phyloP scores from a whole-genome alignment of 208 protist species.

The Trypanosomatidae sp. region DNA sequence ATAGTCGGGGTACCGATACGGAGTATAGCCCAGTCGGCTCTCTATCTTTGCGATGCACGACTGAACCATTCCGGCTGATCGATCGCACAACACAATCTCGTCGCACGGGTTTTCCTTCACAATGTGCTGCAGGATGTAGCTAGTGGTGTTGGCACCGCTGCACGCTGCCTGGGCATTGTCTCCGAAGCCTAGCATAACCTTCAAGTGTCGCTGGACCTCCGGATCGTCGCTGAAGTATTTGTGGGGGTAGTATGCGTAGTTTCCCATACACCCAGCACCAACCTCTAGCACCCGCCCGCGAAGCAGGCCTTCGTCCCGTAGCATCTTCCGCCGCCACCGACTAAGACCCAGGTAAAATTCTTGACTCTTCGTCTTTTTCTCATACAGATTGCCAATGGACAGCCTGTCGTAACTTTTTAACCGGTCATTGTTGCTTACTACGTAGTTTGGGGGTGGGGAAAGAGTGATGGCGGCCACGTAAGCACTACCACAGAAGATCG shows the following conservation, averaged over 20 bases:
- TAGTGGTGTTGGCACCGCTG: slow-evolving; percentile 20
- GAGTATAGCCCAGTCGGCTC: slow-evolving; percentile 56
- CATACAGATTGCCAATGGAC: slow-evolving; percentile 66
- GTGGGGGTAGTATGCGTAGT: slow-evolving; percentile 62
- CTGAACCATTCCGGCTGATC: slow-evolving; percentile 73
- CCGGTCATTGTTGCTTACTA: slow-evolving; percentile 73
- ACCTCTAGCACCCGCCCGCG: slow-evolving; percentile 81
- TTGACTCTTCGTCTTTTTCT: slow-evolving; percentile 77
- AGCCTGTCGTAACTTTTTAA: slow-evolving; percentile 71
- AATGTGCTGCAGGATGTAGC: slow-evolving; percentile 36
- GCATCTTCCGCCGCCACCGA: slow-evolving; percentile 65
- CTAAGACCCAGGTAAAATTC: slow-evolving; percentile 86
- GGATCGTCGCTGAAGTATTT: slow-evolving; percentile 39
- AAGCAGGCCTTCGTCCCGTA: slow-evolving; percentile 65
- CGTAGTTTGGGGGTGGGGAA: slow-evolving; percentile 64
- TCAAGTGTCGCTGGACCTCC: slow-evolving; percentile 37
- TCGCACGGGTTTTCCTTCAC: slow-evolving; percentile 38
- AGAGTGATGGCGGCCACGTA: slow-evolving; percentile 70
- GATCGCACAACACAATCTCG: slow-evolving; percentile 82
- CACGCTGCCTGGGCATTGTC: background rate
- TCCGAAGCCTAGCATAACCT: background rate
- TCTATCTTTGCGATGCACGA: slow-evolving; percentile 54
- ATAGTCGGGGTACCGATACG: slow-evolving; percentile 84
- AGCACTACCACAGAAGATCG: slow-evolving; percentile 64
- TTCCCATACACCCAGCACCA: slow-evolving; percentile 78